Base-by-base conservation (phyloP, 2,329 filamentous ascomycete genomes). In the Lecanicillium sp. region DNA sequence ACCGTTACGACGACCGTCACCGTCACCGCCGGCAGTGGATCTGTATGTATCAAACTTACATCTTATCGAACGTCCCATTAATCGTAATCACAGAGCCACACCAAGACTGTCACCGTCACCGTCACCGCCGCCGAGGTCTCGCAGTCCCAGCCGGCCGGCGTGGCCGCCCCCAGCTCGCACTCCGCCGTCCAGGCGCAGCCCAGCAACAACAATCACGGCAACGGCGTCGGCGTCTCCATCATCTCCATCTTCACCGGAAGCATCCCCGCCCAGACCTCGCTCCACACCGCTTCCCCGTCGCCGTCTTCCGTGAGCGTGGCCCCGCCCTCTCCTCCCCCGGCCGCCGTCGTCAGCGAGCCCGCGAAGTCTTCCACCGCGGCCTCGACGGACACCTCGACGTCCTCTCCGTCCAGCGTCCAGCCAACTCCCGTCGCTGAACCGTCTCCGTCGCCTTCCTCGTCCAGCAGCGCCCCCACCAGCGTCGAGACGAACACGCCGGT, bases 161-260 rank as follows among this genome's bases (percentile, higher is more conserved):
- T 39, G 19, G 37, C 39, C n/a, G 15, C 37, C 23, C 40, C 42
- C 19, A 38, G 19, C 35, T 17, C 35, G 15, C n/a, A n/a, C n/a
- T n/a, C n/a, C n/a, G n/a, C n/a, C n/a, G n/a, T n/a, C n/a, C n/a
- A n/a, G n/a, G n/a, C n/a, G n/a, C n/a, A n/a, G n/a, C n/a, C n/a
- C n/a, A n/a, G n/a, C n/a, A n/a, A n/a, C n/a, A 56, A 56, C 33
- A 44, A 44, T 15, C 41, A 58, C 33, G 58, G 57, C 21, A 56
- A 60, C 27, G 58, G 58, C 11, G 49, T 60, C 11, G 63, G 62
- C 7, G 62, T 66, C n/a, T 56, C 56, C 14, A 12, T 42, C 46
- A 48, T 48, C 14, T 41, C 37, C 27, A 48, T 48, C 19, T 48
- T 30, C 39, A 37, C 21, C 19, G 29, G 11, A 20, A 20, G 19